Base-by-base conservation (phyloP, 768 basidiomycete species). In the Amyloporia xantha region DNA sequence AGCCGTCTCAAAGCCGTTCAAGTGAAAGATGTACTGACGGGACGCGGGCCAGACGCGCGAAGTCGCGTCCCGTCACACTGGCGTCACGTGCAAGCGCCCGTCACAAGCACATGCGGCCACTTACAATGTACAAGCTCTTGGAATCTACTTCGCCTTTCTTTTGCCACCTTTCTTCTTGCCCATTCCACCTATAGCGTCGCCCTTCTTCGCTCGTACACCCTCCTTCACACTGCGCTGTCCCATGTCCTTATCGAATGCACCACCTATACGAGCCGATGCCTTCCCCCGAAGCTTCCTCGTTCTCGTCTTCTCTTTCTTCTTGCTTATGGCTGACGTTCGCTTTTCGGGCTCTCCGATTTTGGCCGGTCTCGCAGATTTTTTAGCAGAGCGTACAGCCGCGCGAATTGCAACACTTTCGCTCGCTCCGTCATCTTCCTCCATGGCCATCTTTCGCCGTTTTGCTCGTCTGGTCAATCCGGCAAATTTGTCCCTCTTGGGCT, bases 381-480 rank as follows among this genome's bases (percentile, higher is more conserved):
- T 97, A 9, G 88, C 92, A 11, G 80, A 79, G 48, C 94, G 86
- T 54, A 96, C 86, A 1, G 92, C 84, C 13, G 87, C 85, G 35
- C 77, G 73, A 39, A 86, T 67, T 7, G 75, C 70, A 20, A 71
- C 74, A 27, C 64, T 68, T 47, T 82, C 79, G 13, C 75, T 77
- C 3, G 69, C 48, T 47, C 82, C 81, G 44, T 80, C 77, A 54
- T 94, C 91, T 54, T 84, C 82, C 61, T 93, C 88, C 65, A 79
- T 73, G 5, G 86, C 84, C 70, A 94, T 72, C 69, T 93, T 96
- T 59, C 92, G 76, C 50, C 95, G 77, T 64, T 96, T 97, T 44
- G 77, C 81, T 60, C 77, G 83, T 51, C 95, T 81, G n/a, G 92
- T 85, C 10, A 97, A 75, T 9, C 93, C 94, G 5, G 86, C 73